phyloP scores from a whole-genome alignment of 2,329 filamentous ascomycete species.

The Didymella exigua region DNA sequence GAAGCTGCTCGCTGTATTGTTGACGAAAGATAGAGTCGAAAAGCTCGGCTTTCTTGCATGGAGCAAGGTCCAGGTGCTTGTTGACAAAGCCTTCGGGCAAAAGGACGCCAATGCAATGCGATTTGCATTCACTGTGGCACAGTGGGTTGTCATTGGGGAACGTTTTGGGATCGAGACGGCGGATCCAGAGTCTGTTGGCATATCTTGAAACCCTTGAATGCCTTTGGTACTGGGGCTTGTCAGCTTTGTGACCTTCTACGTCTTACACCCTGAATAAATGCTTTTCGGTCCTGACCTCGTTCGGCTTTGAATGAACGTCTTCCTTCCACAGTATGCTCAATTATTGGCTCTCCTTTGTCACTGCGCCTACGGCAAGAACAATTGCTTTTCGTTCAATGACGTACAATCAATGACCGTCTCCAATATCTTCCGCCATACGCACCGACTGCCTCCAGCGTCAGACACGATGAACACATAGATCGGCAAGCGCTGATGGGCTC shows the following conservation, averaged over 20 bases:
- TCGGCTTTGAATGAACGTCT: conserved; percentile 25
- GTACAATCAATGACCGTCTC: conserved; percentile 22
- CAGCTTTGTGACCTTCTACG: not conserved
- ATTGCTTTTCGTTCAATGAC: conserved; percentile 28
- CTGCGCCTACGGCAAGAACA: conserved; percentile 25
- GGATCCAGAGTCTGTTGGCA: not conserved
- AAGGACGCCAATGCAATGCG: conserved; percentile 47
- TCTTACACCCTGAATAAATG: not conserved
- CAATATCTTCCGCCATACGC: conserved; percentile 21
- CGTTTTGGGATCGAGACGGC: conserved; percentile 51
- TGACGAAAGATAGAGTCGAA: conserved; percentile 33
- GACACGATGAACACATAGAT: conserved; percentile 18
- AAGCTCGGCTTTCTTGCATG: conserved; percentile 45
- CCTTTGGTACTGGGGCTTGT: not conserved
- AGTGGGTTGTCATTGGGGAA: conserved; percentile 54
- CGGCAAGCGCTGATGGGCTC: conserved; percentile 21
- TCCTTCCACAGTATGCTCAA: conserved; percentile 19
- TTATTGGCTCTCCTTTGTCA: conserved; percentile 21
- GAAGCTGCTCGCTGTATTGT: conserved; percentile 29
- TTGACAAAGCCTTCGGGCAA: conserved; percentile 19
- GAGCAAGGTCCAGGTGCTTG: conserved; percentile 28
- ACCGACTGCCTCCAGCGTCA: conserved; percentile 10
- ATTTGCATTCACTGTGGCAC: conserved; percentile 47
- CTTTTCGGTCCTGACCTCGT: conserved; percentile 27
- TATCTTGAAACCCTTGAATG: not conserved